Percentiles rank a stretch among this genome's conserved stretches.
Conservation (phyloP, 2,329 filamentous ascomycete genomes). For the Dactylellina haptotyla region DNA sequence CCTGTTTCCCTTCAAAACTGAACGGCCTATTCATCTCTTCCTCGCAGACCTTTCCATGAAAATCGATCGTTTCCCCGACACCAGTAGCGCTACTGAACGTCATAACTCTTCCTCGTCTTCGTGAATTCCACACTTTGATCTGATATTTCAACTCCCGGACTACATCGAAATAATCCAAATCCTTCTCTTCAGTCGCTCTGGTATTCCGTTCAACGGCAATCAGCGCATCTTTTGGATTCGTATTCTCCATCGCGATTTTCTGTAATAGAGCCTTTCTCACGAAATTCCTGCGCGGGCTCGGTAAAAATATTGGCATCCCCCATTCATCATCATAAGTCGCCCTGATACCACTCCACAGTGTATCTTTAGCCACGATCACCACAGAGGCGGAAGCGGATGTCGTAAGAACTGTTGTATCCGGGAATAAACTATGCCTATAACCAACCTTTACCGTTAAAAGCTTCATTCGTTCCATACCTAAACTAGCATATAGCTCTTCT, state of each 20-base stretch:
- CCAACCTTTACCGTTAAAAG: constrained; percentile 14
- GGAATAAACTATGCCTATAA: constrained; percentile 37
- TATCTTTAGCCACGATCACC: constrained; percentile 8
- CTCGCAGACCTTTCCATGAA: neutral
- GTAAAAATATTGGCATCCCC: neutral
- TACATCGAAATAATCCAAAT: constrained; percentile 48
- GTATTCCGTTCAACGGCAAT: constrained; percentile 22
- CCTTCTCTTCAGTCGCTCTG: constrained; percentile 27
- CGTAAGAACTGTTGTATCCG: constrained; percentile 1
- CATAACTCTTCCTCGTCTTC: constrained; percentile 25
- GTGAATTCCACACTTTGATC: constrained; percentile 34
- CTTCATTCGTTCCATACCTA: constrained; percentile 31
- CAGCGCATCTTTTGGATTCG: constrained; percentile 43
- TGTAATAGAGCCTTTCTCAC: constrained; percentile 46
- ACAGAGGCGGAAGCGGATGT: constrained; percentile 1
- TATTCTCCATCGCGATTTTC: constrained; percentile 34
- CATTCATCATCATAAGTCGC: neutral
- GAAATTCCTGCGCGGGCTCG: constrained; percentile 7
- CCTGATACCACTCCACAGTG: constrained; percentile 5
- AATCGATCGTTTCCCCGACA: neutral
- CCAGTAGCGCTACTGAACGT: constrained; percentile 5
- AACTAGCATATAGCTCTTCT: constrained; percentile 29
- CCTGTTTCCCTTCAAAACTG: constrained; percentile 29
- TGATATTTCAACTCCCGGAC: constrained; percentile 47
- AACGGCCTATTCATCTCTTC: constrained; percentile 21